Evolutionary conservation across 345 rosid genomes (phyloP).

Genomic region (Eucalyptus tenuipes): DNA sequence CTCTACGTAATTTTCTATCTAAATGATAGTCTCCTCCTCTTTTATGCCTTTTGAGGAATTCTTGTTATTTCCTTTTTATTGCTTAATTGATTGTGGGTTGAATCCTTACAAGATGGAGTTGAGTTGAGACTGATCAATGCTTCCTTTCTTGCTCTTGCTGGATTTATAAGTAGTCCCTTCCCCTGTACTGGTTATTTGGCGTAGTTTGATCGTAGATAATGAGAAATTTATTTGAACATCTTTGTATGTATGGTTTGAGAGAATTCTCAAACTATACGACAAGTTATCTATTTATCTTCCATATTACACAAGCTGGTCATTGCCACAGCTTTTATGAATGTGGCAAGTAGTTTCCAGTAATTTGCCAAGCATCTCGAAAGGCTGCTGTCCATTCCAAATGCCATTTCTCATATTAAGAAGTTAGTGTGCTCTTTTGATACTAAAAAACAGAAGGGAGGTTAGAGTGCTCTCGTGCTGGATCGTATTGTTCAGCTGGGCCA

Average conservation of each 20-base stretch:
- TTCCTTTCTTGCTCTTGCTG: not conserved
- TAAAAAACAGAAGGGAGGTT: not conserved
- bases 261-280: not conserved
- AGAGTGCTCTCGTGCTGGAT: not conserved
- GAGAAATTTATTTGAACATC: not conserved
- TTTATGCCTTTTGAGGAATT: not conserved
- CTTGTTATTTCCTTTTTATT: not conserved
- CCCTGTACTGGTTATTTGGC: not conserved
- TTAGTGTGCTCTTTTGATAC: not conserved
- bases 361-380: not conserved
- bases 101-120: not conserved
- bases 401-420: not conserved
- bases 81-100: not conserved
- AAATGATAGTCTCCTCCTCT: not conserved
- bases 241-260: not conserved
- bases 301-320: not conserved
- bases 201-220: not conserved
- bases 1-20: constrained; percentile 47
- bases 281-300: not conserved
- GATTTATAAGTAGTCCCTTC: not conserved
- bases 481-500: not conserved
- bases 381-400: not conserved
- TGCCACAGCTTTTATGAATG: not conserved
- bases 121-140: not conserved
- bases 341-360: not conserved